A percentile compares a stretch with the other conserved stretches of the same genome.
Conservation (phyloP, 768 basidiomycete species). For the Trichaptum fuscoviolaceum region DNA sequence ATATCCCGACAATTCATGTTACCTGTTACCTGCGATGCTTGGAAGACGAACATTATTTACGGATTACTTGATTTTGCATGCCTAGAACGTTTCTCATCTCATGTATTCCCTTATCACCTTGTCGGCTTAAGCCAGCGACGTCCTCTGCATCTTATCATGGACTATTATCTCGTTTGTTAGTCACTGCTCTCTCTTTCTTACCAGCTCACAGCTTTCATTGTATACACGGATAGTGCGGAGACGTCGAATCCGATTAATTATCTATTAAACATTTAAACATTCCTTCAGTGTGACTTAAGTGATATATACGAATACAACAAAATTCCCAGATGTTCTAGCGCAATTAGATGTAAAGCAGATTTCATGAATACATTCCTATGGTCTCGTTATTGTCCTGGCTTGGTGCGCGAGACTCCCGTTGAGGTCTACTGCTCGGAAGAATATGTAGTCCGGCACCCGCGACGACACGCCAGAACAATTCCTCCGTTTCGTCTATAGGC, state of each 20-base stretch:
- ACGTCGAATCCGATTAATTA: neutral
- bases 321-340: neutral
- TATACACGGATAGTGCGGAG: neutral
- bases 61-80: constrained; percentile 1
- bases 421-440: neutral
- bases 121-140: neutral
- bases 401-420: constrained; percentile 6
- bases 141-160: neutral
- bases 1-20: neutral
- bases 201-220: neutral
- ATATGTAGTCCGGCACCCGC: neutral
- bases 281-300: neutral
- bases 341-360: neutral
- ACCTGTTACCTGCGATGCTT: neutral
- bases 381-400: constrained; percentile 32
- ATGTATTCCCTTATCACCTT: neutral
- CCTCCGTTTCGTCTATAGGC: constrained; percentile 11
- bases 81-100: neutral
- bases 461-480: neutral
- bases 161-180: neutral
- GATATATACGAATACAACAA: neutral
- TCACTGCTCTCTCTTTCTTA: neutral
- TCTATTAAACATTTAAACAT: neutral
- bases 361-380: constrained; percentile 56
- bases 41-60: neutral